Evolutionary conservation across 352 stramenopile genomes (phyloP).

Genomic region (Blastocystis sp.): DNA sequence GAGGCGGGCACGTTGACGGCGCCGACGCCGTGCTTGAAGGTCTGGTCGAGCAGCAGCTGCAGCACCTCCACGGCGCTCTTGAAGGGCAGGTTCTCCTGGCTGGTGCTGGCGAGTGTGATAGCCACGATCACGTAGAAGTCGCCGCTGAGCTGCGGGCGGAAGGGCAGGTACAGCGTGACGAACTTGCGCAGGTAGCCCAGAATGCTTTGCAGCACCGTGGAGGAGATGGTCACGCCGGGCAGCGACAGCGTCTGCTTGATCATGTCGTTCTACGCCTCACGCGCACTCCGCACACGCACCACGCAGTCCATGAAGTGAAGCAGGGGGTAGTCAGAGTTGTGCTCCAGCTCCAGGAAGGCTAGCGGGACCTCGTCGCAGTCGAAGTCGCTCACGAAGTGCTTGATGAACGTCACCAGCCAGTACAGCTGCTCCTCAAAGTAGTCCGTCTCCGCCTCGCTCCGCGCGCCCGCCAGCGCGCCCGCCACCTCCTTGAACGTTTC

Average conservation of each 20-base stretch:
- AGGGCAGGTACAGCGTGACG: constrained; percentile 32
- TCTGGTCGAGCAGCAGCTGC: constrained; percentile 23
- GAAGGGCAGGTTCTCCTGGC: background rate
- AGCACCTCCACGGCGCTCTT: background rate
- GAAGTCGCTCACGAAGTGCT: constrained; percentile 54
- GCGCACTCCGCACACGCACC: background rate
- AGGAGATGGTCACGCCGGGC: background rate
- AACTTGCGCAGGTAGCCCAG: constrained; percentile 41
- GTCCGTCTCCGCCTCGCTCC: background rate
- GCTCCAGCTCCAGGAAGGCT: background rate
- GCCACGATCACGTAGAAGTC: constrained; percentile 59
- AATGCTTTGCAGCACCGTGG: constrained; percentile 18
- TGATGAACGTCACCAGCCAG: constrained; percentile 35
- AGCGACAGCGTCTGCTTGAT: constrained; percentile 15
- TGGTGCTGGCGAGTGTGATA: constrained; percentile 1
- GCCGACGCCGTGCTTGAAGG: constrained; percentile 6
- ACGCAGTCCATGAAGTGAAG: constrained; percentile 17
- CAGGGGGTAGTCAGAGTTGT: background rate
- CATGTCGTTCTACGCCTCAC: constrained; percentile 20
- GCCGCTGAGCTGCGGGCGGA: background rate
- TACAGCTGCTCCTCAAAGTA: constrained; percentile 44
- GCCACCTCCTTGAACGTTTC: background rate
- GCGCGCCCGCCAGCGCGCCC: background rate
- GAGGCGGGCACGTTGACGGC: background rate
- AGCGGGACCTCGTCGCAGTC: constrained; percentile 36